Conservation (phyloP, 2,329 filamentous ascomycete genomes). For the Penicillium fuscoglaucum region DNA sequence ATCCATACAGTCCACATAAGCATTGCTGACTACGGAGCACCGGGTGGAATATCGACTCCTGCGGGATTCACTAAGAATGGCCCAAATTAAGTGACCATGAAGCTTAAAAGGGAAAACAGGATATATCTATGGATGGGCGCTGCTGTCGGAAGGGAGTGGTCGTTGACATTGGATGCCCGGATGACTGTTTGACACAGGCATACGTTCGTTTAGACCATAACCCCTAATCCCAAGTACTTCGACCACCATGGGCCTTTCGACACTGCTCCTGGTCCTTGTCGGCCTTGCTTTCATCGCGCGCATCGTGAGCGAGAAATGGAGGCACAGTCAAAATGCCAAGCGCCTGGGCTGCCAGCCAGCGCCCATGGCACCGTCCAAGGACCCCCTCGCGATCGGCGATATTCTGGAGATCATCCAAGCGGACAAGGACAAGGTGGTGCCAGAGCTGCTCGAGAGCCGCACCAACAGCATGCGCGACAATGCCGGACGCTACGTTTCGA, state of each 20-base stretch:
- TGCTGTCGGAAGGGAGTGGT: neutral
- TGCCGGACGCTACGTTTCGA: too few relatives aligned
- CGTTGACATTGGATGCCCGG: neutral
- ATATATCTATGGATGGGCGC: neutral
- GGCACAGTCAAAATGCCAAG: neutral
- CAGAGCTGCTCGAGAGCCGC: too few relatives aligned
- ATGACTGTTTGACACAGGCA: neutral
- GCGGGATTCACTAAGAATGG: neutral
- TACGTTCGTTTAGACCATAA: neutral
- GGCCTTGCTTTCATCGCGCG: neutral
- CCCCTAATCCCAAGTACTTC: neutral
- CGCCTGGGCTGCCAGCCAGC: neutral
- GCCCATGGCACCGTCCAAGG: neutral
- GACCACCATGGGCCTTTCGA: neutral
- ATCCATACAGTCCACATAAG: neutral
- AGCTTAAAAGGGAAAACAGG: neutral
- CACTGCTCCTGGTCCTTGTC: neutral
- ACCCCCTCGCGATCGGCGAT: neutral
- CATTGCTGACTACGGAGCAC: neutral
- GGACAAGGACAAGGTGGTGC: neutral
- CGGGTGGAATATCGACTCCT: neutral
- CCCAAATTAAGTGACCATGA: neutral
- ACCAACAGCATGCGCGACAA: too few relatives aligned
- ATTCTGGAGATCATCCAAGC: neutral
- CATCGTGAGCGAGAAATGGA: neutral